phyloP scores from a whole-genome alignment of 371 early-diverging fungal species.

The Blakeslea trispora region DNA sequence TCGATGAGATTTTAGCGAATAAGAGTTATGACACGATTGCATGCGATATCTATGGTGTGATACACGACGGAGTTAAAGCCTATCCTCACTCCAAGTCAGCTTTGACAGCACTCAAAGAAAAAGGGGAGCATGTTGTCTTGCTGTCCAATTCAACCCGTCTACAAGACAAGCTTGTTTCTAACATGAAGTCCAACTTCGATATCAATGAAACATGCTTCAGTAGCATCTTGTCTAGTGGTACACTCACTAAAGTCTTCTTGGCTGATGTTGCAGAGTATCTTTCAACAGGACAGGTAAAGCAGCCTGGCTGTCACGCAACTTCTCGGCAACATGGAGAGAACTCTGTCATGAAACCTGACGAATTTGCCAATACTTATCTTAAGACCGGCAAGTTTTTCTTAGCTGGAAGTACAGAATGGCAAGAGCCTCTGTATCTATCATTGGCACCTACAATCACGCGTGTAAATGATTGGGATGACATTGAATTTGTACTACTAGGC shows the following conservation, averaged over 20 bases:
- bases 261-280: slow-evolving; percentile 19
- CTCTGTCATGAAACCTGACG: slow-evolving; percentile 23
- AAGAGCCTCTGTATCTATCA: slow-evolving; percentile 36
- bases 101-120: slow-evolving; percentile 18
- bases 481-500: slow-evolving; percentile 47
- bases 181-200: slow-evolving; percentile 33
- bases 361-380: slow-evolving; percentile 25
- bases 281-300: background rate
- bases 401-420: slow-evolving; percentile 38
- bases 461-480: slow-evolving; percentile 24
- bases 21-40: slow-evolving; percentile 38
- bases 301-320: slow-evolving; percentile 27
- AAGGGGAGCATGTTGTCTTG: slow-evolving; percentile 27
- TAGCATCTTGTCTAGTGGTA: slow-evolving; percentile 46
- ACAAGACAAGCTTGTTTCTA: slow-evolving; percentile 26
- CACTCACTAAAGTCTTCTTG: slow-evolving; percentile 37
- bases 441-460: slow-evolving; percentile 25
- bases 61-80: slow-evolving; percentile 41
- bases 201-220: slow-evolving; percentile 25
- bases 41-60: slow-evolving; percentile 51
- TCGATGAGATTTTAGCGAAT: slow-evolving; percentile 17
- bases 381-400: slow-evolving; percentile 40
- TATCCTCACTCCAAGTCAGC: slow-evolving; percentile 36
- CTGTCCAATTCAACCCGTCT: slow-evolving; percentile 49
- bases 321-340: slow-evolving; percentile 4